These are phyloP conservation scores for Alternaria postmessia DNA, from an alignment of 2,329 filamentous ascomycete genomes.

Conservation along the genomic window DNA sequence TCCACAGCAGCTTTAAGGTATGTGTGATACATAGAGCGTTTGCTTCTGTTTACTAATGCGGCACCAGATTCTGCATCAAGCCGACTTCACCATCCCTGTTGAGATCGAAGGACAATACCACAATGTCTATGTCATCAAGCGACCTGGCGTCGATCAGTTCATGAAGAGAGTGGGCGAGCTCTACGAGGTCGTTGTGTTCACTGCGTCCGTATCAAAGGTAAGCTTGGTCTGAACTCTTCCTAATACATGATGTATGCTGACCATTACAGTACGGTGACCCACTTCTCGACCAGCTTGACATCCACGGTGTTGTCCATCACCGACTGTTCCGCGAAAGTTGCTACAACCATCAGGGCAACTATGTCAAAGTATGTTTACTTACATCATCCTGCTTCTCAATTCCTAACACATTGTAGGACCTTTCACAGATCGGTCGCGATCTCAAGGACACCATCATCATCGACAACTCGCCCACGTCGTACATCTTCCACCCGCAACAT, in stretches of 20 bases:
- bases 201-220: constrained; percentile 97
- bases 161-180: constrained; percentile 98
- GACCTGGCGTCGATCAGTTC: constrained; percentile 97
- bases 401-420: constrained; percentile 63
- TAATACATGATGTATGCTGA: constrained; percentile 20
- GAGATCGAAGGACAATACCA: constrained; percentile 99
- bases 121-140: constrained; percentile 99
- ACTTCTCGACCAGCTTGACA: constrained; percentile 93
- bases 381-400: background rate
- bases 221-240: constrained; percentile 9
- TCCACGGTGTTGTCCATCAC: constrained; percentile 96
- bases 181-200: constrained; percentile 98
- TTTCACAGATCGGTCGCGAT: constrained; percentile 95
- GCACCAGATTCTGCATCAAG: constrained; percentile 90
- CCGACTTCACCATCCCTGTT: constrained; percentile 98
- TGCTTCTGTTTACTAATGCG: constrained; percentile 19
- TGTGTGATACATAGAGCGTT: constrained; percentile 22
- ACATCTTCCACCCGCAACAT: constrained; percentile 99
- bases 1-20: constrained; percentile 99
- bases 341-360: constrained; percentile 99
- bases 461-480: constrained; percentile 98
- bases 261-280: constrained; percentile 85
- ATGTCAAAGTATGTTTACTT: constrained; percentile 74
- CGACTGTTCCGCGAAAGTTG: constrained; percentile 97
- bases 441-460: constrained; percentile 99